These are phyloP conservation scores for Chlamydomonas applanata DNA, from an alignment of 139 green algal species.

Conservation along the genomic window DNA sequence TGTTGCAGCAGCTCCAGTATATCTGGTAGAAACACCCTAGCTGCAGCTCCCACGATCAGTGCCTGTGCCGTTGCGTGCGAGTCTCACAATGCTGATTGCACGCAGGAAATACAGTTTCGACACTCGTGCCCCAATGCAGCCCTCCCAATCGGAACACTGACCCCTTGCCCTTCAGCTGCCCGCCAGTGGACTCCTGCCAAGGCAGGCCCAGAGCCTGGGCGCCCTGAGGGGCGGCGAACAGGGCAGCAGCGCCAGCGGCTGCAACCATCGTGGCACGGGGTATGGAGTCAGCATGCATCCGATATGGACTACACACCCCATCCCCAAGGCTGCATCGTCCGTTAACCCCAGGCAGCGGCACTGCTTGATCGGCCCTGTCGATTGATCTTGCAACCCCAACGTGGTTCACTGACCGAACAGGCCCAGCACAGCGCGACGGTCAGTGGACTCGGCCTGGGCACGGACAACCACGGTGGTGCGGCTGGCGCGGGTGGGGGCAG, in stretches of 20 bases:
- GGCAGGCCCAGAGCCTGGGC: slow-evolving; percentile 22
- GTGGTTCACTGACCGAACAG: slow-evolving; percentile 9
- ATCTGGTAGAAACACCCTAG: background rate
- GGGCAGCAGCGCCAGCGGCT: slow-evolving; percentile 21
- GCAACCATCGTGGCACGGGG: background rate
- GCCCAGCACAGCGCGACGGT: slow-evolving; percentile 24
- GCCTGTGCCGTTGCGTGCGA: background rate
- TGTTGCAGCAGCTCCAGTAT: background rate
- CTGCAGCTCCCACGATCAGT: background rate
- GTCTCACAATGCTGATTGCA: too few species aligned
- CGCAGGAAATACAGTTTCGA: too few species aligned
- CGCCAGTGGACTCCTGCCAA: slow-evolving; percentile 27
- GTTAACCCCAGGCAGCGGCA: too few species aligned
- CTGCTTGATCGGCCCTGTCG: too few species aligned
- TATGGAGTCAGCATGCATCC: background rate
- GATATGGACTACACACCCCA: too few species aligned
- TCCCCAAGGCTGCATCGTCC: too few species aligned
- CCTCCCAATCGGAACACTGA: too few species aligned
- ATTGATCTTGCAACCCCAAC: background rate
- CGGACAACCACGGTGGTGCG: slow-evolving; percentile 25
- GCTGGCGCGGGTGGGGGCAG: slow-evolving; percentile 8
- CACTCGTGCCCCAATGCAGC: too few species aligned
- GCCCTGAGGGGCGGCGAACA: slow-evolving; percentile 3
- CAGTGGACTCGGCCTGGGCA: slow-evolving; percentile 15
- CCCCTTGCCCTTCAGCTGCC: slow-evolving; percentile 7